A percentile compares a stretch with the other conserved stretches of the same genome.
phyloP scores from a whole-genome alignment of 495 filamentous ascomycete species.

The Penicillium mononematosum region DNA sequence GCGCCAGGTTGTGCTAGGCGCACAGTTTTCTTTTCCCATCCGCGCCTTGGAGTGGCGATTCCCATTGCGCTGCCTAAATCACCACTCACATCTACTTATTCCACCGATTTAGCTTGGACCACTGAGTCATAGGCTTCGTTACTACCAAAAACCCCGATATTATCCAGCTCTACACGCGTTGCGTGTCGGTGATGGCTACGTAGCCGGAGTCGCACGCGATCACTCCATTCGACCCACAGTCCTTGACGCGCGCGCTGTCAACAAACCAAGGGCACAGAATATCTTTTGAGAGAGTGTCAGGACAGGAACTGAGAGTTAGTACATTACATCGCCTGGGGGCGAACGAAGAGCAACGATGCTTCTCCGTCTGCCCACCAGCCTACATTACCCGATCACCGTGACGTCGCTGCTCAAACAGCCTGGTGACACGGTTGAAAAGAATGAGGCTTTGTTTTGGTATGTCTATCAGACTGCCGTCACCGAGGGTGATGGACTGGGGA shows the following conservation, averaged over 20 bases:
- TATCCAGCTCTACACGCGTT: constrained; percentile 20
- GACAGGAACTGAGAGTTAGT: constrained; percentile 8
- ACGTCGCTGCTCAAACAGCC: constrained; percentile 75
- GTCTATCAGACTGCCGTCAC: constrained; percentile 72
- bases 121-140: neutral
- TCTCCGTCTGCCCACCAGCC: constrained; percentile 51
- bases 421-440: constrained; percentile 69
- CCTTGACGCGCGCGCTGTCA: constrained; percentile 12
- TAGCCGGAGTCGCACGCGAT: constrained; percentile 35
- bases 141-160: neutral
- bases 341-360: constrained; percentile 43
- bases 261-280: neutral
- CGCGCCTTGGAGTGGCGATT: constrained; percentile 22
- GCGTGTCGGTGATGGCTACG: constrained; percentile 37
- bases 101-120: neutral
- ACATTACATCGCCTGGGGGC: constrained; percentile 20
- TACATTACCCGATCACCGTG: constrained; percentile 95
- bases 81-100: constrained; percentile 4
- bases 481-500: constrained; percentile 69
- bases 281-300: neutral
- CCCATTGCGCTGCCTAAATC: constrained; percentile 8
- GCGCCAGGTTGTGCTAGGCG: constrained; percentile 23
- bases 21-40: constrained; percentile 17
- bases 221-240: constrained; percentile 16
- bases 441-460: constrained; percentile 79